Evolutionary conservation across 2,329 filamentous ascomycete genomes (phyloP), one percentile per base, ranked within the genome.

Genomic region (Apiospora malaysiana): DNA sequence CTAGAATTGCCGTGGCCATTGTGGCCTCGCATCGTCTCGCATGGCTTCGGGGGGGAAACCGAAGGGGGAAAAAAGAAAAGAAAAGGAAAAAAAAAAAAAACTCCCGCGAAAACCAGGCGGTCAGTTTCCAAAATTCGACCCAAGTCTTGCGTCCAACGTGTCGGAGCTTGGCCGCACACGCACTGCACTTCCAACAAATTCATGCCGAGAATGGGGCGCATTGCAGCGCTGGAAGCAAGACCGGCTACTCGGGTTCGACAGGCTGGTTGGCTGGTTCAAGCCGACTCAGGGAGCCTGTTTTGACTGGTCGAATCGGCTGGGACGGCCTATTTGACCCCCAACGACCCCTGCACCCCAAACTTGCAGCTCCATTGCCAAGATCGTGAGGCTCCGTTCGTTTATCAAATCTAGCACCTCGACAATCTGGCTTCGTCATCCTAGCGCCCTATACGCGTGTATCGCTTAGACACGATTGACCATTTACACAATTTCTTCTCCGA

Each of bases 191-290:
- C 56, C 32, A 63, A 40, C 56, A 40, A 56, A 63, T 63, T n/a
- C 56, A 63, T 63, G 56, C 56, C 56, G 56, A 63, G 56, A 40
- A 63, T 63, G 56, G 56, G 32, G 56, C 32, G 56, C 56, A 63
- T 63, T 40, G 56, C 56, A 63, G 56, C 4, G 7, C 32, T 40
- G 56, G n/a, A 63, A 16, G 27, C 51, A 18, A 59, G 51, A 59
- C 51, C 51, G 51, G 51, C 51, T 59, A 59, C 51, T 59, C 51
- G 51, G 51, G 51, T n/a, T 59, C 27, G 56, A 23, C 8, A n/a
- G 32, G 32, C 32, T 47, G 49, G 4, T 1, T 51, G n/a, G n/a
- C 5, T 14, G 47, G n/a, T n/a, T n/a, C n/a, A n/a, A n/a, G n/a
- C 5, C 25, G 51, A 9, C 25, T 56, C 6, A 59, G 51, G 51